Base-by-base conservation (phyloP, 2,329 filamentous ascomycete genomes). In the Chaetomiaceae sp. region DNA sequence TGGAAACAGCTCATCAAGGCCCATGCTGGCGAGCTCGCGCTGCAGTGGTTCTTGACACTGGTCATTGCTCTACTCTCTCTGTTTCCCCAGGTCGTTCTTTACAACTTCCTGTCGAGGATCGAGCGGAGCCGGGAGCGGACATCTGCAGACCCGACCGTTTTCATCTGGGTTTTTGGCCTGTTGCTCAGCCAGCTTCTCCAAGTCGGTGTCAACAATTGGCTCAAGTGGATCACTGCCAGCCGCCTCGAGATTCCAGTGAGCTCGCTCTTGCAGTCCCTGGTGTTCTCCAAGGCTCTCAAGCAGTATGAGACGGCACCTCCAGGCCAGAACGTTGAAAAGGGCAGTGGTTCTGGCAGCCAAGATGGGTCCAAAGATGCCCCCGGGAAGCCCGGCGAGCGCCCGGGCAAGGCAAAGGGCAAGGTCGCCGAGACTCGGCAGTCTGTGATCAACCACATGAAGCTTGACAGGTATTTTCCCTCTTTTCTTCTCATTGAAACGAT, bases 401-500 rank as follows among this genome's bases (percentile, higher is more conserved):
- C 34, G 30, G 16, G 31, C 25, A 49, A 57, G 37, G 21, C n/a
- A n/a, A 53, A 53, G 48, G 23, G 38, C 51, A 58, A 54, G 53
- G 59, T 43, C 45, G 55, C 19, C 4, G 62, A 65, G 30, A 58
- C 63, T 10, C 62, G 65, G 10, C 66, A 68, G 48, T 66, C 65
- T 3, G 64, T 68, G 19, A 63, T 68, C 39, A 67, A 68, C 51
- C 66, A 67, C 55, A 66, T 68, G 62, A 68, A 68, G 47, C 58
- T 68, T 23, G 66, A 68, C 50, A 65, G 63, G 58, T 65, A 58
- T 31, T n/a, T n/a, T n/a, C n/a, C n/a, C n/a, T n/a, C n/a, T n/a
- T n/a, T n/a, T n/a, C n/a, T n/a, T n/a, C n/a, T n/a, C n/a, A n/a
- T n/a, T n/a, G n/a, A n/a, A n/a, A n/a, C n/a, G n/a, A n/a, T n/a